These are phyloP conservation scores for Penicillium paneum DNA, from an alignment of 2,329 filamentous ascomycete genomes.

Conservation along the genomic window DNA sequence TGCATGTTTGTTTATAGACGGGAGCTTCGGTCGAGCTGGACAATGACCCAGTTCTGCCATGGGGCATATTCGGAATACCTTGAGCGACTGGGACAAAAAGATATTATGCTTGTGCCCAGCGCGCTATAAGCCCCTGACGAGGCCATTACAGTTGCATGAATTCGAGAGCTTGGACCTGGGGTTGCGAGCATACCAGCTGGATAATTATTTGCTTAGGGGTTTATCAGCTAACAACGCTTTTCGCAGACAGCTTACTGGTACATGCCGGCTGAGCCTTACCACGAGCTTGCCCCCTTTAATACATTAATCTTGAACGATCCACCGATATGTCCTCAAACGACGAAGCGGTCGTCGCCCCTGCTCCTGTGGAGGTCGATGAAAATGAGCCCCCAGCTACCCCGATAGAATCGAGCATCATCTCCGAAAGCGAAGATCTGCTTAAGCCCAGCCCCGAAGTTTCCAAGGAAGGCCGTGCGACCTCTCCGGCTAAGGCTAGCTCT, in stretches of 20 bases:
- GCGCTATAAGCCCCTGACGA: background rate
- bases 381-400: constrained; percentile 35
- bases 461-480: constrained; percentile 33
- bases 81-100: background rate
- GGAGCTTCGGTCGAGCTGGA: background rate
- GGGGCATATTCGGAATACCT: background rate
- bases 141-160: background rate
- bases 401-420: constrained; percentile 32
- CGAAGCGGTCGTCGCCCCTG: constrained; percentile 26
- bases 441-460: constrained; percentile 38
- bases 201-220: background rate
- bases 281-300: background rate
- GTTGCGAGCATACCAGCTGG: background rate
- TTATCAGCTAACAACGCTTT: background rate
- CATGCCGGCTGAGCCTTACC: background rate
- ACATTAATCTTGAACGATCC: constrained; percentile 3
- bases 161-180: background rate
- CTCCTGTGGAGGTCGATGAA: constrained; percentile 25
- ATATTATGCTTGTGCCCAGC: background rate
- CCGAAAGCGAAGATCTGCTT: constrained; percentile 32
- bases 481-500: constrained; percentile 34
- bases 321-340: constrained; percentile 35
- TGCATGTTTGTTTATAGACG: constrained; percentile 2
- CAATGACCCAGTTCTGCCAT: background rate
- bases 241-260: background rate